phyloP scores from a whole-genome alignment of 305 asterid genomes.

The Stenogyne calaminthoides region DNA sequence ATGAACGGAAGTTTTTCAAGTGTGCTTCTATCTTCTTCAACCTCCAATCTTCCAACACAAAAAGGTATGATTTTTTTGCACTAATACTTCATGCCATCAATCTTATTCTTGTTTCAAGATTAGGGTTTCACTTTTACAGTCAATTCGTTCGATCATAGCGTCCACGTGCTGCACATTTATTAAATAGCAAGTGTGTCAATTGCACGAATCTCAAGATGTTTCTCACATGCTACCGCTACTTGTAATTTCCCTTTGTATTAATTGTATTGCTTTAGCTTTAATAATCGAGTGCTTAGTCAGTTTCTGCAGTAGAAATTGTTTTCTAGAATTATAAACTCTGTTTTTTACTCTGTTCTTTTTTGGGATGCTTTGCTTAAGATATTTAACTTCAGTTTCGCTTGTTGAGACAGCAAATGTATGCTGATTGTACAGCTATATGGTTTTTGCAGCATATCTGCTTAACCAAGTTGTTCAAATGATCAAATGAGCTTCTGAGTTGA shows the following conservation, averaged over 20 bases:
- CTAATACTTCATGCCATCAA: background rate
- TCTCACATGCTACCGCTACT: constrained; percentile 16
- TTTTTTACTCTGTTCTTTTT: background rate
- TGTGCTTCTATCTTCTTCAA: constrained; percentile 1
- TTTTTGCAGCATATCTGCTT: constrained; percentile 31
- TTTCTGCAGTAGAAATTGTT: constrained; percentile 20
- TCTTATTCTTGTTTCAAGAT: background rate
- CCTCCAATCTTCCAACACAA: constrained; percentile 18
- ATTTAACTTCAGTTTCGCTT: background rate
- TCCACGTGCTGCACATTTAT: constrained; percentile 12
- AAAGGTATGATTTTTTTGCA: background rate
- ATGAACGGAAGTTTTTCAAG: background rate
- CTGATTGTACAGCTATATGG: constrained; percentile 8
- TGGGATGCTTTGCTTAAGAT: background rate
- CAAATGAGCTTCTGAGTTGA: constrained; percentile 30
- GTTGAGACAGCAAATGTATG: background rate
- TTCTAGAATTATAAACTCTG: background rate
- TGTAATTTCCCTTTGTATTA: background rate
- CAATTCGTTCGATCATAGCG: constrained; percentile 10
- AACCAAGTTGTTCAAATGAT: constrained; percentile 8
- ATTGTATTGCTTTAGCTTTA: background rate
- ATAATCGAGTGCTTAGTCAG: constrained; percentile 11
- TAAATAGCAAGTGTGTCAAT: background rate
- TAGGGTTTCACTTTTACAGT: constrained; percentile 25
- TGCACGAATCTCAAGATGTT: constrained; percentile 28